A percentile compares a stretch with the other conserved stretches of the same genome.
These are phyloP conservation scores for Magnusiomyces sp. DNA, from an alignment of 1,139 yeast genomes.

Conservation along the genomic window DNA sequence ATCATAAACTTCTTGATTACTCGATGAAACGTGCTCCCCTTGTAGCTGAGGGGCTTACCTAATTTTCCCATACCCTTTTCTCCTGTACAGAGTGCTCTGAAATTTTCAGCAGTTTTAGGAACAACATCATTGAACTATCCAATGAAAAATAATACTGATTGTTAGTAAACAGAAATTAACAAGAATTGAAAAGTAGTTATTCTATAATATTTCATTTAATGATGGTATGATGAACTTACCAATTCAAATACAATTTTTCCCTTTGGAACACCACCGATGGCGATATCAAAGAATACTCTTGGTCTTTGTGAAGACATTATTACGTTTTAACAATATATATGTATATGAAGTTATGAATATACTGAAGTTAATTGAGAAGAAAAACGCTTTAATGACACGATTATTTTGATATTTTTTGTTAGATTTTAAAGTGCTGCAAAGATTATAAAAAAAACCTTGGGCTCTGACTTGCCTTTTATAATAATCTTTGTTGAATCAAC, in stretches of 20 bases:
- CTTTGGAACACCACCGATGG: conserved; percentile 63
- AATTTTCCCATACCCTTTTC: conserved; percentile 62
- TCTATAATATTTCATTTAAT: background rate
- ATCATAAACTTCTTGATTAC: conserved; percentile 83
- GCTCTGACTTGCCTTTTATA: no score
- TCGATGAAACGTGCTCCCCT: conserved; percentile 81
- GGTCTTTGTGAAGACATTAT: conserved; percentile 6
- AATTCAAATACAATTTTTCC: conserved; percentile 73
- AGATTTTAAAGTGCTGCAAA: no score
- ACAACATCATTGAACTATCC: conserved; percentile 33
- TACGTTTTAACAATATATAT: no score
- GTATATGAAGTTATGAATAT: no score
- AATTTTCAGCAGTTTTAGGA: conserved; percentile 91
- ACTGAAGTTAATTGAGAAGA: no score
- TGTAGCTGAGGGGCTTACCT: conserved; percentile 63
- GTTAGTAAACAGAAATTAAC: background rate
- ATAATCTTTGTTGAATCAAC: no score
- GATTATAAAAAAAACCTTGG: no score
- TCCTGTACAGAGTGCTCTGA: conserved; percentile 84
- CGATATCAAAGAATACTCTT: conserved; percentile 70
- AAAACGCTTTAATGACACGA: no score
- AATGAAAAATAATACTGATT: background rate
- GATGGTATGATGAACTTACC: conserved; percentile 1
- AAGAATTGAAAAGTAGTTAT: background rate
- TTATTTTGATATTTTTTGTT: no score